Evolutionary conservation across 371 early-diverging fungal species (phyloP).

Genomic region (Lichtheimia ramosa): DNA sequence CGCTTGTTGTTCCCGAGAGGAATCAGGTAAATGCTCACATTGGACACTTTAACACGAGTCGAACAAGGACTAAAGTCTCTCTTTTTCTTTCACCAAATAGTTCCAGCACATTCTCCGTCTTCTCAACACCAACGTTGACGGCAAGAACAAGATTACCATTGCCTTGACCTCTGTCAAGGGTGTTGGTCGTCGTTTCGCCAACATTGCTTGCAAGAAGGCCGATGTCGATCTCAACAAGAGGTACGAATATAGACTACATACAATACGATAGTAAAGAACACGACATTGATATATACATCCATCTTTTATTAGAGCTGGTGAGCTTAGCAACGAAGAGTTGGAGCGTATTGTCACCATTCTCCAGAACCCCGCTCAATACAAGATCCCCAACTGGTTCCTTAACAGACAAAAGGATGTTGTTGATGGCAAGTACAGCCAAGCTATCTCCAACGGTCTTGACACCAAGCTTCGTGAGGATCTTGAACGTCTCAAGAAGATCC

Average conservation of each 20-base stretch:
- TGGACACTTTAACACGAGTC: not conserved
- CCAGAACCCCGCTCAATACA: constrained; percentile 92
- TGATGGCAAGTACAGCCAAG: constrained; percentile 93
- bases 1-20: constrained; percentile 88
- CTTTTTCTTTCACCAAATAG: constrained; percentile 19
- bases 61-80: not conserved
- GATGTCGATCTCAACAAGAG: constrained; percentile 95
- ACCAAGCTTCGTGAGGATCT: constrained; percentile 96
- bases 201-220: constrained; percentile 98
- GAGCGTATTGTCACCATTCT: constrained; percentile 89
- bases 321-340: constrained; percentile 91
- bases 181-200: constrained; percentile 98
- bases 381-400: constrained; percentile 98
- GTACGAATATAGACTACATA: constrained; percentile 50
- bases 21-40: constrained; percentile 38
- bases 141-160: constrained; percentile 93
- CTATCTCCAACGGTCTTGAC: constrained; percentile 94
- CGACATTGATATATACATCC: no score
- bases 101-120: constrained; percentile 99
- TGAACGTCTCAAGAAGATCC: constrained; percentile 97
- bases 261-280: not conserved
- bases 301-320: constrained; percentile 82
- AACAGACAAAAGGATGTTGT: constrained; percentile 98
- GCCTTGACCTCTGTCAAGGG: constrained; percentile 98
- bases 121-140: constrained; percentile 99